Percentiles rank a stretch among this genome's conserved stretches.
These are phyloP conservation scores for Citrus hindsii DNA, from an alignment of 345 rosid species.

Conservation along the genomic window DNA sequence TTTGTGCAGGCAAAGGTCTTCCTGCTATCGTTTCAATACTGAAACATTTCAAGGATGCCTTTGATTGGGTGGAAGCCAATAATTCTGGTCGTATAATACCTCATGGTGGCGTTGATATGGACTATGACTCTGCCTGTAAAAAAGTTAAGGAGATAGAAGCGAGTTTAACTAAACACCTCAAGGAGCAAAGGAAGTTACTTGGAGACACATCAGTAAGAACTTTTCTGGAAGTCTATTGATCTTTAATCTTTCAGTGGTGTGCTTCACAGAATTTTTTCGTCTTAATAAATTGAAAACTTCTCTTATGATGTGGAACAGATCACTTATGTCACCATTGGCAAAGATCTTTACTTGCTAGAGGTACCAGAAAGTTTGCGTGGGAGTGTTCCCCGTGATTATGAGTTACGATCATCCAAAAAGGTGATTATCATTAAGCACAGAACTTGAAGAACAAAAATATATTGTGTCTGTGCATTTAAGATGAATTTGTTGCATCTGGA, in stretches of 20 bases:
- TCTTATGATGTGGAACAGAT: constrained; percentile 46
- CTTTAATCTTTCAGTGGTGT: constrained; percentile 2
- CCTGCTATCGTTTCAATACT: constrained; percentile 55
- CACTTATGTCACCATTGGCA: constrained; percentile 85
- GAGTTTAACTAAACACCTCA: constrained; percentile 65
- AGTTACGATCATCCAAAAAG: constrained; percentile 92
- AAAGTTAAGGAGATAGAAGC: constrained; percentile 54
- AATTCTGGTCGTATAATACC: constrained; percentile 87
- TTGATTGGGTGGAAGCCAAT: constrained; percentile 93
- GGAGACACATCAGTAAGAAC: constrained; percentile 73
- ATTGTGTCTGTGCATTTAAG: background rate
- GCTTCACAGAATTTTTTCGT: constrained; percentile 5
- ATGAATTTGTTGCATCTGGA: background rate
- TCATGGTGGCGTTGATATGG: constrained; percentile 73
- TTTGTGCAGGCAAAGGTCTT: constrained; percentile 60
- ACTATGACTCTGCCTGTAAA: constrained; percentile 75
- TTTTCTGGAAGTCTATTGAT: constrained; percentile 9
- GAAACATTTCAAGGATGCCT: constrained; percentile 80
- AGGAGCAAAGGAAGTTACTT: constrained; percentile 81
- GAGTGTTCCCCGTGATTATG: constrained; percentile 78
- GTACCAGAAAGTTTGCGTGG: constrained; percentile 77
- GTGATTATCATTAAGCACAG: constrained; percentile 26
- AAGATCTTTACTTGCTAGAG: constrained; percentile 83
- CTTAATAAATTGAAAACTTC: constrained; percentile 22
- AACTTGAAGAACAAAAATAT: background rate